Evolutionary conservation across 176 grass and related monocot genomes (phyloP).

Genomic region (Aegilops tauschii): DNA sequence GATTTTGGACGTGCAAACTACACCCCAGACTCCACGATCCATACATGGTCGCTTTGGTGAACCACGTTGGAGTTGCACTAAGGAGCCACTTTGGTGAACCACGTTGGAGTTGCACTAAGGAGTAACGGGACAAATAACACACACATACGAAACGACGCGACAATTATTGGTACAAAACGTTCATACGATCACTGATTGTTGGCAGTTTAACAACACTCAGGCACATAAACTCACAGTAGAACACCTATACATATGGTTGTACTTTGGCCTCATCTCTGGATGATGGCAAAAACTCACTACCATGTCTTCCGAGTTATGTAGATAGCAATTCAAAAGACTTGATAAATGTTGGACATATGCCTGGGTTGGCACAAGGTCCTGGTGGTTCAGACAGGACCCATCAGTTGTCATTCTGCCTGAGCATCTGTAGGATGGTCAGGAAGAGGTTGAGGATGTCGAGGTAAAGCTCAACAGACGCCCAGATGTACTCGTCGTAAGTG

Average conservation of each 20-base stretch:
- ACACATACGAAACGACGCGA: no score
- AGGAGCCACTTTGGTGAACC: no score
- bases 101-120: no score
- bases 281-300: background rate
- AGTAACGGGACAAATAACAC: background rate
- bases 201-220: background rate
- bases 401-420: constrained; percentile 80
- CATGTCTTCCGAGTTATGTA: background rate
- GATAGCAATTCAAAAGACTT: constrained; percentile 2
- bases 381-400: background rate
- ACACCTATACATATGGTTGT: constrained; percentile 13
- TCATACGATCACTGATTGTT: background rate
- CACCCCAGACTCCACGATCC: no score
- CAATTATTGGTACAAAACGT: constrained; percentile 25
- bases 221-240: background rate
- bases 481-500: constrained; percentile 96
- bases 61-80: no score
- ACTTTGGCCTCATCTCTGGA: constrained; percentile 7
- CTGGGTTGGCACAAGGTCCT: background rate
- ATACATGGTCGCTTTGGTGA: no score
- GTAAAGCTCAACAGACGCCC: constrained; percentile 95
- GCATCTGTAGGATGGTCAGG: constrained; percentile 82
- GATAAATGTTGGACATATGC: background rate
- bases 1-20: no score
- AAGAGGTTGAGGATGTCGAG: constrained; percentile 98